A percentile compares a stretch with the other conserved stretches of the same genome.
These are phyloP conservation scores for Neurospora sp. DNA, from an alignment of 495 filamentous ascomycete genomes.

Conservation along the genomic window DNA sequence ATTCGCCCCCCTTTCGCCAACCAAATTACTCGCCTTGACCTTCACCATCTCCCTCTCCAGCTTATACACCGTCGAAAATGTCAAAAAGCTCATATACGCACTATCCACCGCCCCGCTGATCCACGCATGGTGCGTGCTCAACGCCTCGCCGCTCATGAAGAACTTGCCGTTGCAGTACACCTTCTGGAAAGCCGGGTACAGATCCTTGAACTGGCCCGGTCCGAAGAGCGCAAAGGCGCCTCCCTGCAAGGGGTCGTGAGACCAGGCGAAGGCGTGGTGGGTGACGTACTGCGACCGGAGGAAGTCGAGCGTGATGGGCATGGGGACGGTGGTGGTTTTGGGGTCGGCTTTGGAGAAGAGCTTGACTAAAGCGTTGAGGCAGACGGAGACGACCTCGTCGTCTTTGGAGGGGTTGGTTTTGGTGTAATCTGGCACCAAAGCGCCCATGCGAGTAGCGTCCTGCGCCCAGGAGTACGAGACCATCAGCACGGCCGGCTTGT, in stretches of 20 bases:
- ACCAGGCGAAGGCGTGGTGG: conserved; percentile 29
- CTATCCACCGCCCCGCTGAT: conserved; percentile 28
- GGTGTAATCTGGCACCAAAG: conserved; percentile 17
- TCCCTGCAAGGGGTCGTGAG: conserved; percentile 23
- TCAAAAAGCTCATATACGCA: not conserved
- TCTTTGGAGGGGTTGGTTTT: conserved; percentile 15
- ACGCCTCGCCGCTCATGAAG: conserved; percentile 30
- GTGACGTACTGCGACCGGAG: conserved; percentile 12
- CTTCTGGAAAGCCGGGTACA: conserved; percentile 19
- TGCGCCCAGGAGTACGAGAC: conserved; percentile 34
- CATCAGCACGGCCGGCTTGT: conserved; percentile 27
- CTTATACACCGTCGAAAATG: not conserved
- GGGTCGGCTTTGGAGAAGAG: conserved; percentile 1
- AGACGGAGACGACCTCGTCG: conserved; percentile 2
- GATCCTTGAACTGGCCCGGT: conserved; percentile 30
- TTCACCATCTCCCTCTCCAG: not conserved
- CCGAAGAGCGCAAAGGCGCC: conserved; percentile 39
- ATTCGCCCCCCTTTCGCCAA: not conserved
- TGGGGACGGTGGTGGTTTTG: conserved; percentile 3
- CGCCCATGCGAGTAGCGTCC: conserved; percentile 30
- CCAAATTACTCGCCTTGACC: not conserved
- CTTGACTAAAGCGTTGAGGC: conserved; percentile 5
- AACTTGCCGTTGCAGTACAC: conserved; percentile 20
- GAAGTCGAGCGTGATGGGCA: conserved; percentile 3
- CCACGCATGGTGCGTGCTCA: conserved; percentile 34